Base-by-base conservation (phyloP, 2,329 filamentous ascomycete genomes). In the Trichoderma sp. region DNA sequence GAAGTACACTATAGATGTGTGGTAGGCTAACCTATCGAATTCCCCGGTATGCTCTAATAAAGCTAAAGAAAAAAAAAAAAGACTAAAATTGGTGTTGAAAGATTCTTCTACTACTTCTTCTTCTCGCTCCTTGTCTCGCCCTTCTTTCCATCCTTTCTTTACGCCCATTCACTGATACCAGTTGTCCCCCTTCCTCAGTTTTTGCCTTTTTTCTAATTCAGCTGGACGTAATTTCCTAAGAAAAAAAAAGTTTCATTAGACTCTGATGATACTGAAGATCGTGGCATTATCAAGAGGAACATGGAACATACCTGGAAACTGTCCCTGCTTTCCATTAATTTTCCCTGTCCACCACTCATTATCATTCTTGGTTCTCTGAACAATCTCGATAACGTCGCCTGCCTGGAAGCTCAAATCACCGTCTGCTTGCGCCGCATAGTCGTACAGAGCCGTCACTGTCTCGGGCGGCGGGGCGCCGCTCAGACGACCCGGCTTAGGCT, bases 291-390 rank as follows among this genome's bases (percentile, higher is more conserved):
- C 14, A 14, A 58, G 53, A 27, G 1, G 2, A 21, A 40, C 5
- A 52, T n/a, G 29, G 21, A 58, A 27, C 67, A 78, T 85, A 97
- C 96, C 96, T 82, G 96, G 96, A 79, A 99, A 99, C 77, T 98
- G 95, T 31, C 96, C 96, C 76, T 92, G 84, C 81, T 91, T 91
- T 60, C 92, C 93, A 70, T 91, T 85, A 66, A 97, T 78, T 77
- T 89, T 92, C 47, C 96, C 96, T 10, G 86, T 90, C 96, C 96
- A 99, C 96, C 96, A 99, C 80, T 99, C 96, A 74, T 99, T 98
- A 63, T 93, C 90, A 76, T 97, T 97, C 72, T 87, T 85, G n/a
- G 93, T 97, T 73, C 92, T 87, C 70, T 86, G 86, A 2, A 96
- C 79, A 74, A 99, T 94, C 79, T 98, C 94, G 76, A 99, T 98